Base-by-base conservation (phyloP, 805 yeast genomes). In the Metschnikowia hibisci region DNA sequence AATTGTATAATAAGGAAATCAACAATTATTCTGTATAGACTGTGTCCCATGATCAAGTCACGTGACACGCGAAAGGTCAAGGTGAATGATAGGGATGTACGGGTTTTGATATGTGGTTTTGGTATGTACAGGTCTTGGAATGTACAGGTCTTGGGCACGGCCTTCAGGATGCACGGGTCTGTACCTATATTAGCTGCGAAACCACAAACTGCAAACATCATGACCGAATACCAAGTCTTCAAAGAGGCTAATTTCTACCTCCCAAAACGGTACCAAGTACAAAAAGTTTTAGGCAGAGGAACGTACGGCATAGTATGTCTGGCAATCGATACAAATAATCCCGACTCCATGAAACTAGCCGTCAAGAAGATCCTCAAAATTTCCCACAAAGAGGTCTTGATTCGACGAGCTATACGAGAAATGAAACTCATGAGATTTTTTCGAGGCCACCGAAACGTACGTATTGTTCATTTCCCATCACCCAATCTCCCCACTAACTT, bases 271-370 rank as follows among this genome's bases (percentile, higher is more conserved):
- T 87, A 86, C 61, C 68, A 74, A 41, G 67, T 86, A 12, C 62
- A 72, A 20, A 69, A 71, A 30, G 68, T 82, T 2, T 68, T 88
- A 41, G 96, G 96, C 0, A 82, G 82, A 56, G 96, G 96, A 0
- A 82, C 95, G 0, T 88, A 88, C 59, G 96, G 96, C 1, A 78
- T 82, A 0, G 96, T 88, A 4, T 86, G 93, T 51, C 79, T 87
- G 3, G 95, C 91, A 0, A 48, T 74, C 6, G 87, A 82, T 55
- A 52, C 66, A n/a, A 61, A 66, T 31, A 52, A 71, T 11, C 35
- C 33, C 14, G 43, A 55, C 32, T 59, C 62, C 1, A 44, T 54
- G n/a, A 54, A 54, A 20, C 61, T 89, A 12, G 97, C 96, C 7
- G 82, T 90, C 41, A 90, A 90, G 61, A 87, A 87, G 57, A 85